A percentile compares a stretch with the other conserved stretches of the same genome.
phyloP scores from a whole-genome alignment of 2,329 filamentous ascomycete genomes.

The Bipolaris oryzae region DNA sequence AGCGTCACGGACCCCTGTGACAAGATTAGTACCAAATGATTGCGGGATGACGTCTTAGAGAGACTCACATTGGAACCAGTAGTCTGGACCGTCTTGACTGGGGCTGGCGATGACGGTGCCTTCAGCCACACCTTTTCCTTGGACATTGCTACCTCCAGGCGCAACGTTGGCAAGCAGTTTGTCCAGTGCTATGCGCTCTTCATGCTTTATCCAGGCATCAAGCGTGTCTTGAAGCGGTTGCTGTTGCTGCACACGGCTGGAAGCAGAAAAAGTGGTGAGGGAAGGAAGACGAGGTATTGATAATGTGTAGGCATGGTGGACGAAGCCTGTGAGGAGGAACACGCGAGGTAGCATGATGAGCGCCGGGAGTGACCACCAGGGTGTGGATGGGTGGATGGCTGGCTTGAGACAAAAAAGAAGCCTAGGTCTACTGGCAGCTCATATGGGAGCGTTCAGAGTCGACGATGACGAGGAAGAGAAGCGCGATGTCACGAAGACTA shows the following conservation, averaged over 20 bases:
- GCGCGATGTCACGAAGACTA: constrained; percentile 1
- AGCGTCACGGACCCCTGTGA: constrained; percentile 51
- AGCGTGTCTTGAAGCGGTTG: constrained; percentile 38
- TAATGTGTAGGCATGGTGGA: constrained; percentile 32
- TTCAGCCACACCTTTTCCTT: constrained; percentile 40
- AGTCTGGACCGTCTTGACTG: constrained; percentile 49
- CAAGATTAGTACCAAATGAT: neutral
- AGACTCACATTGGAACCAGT: constrained; percentile 53
- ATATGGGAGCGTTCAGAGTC: neutral
- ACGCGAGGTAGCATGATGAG: constrained; percentile 15
- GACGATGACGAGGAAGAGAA: neutral
- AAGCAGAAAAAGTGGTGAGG: constrained; percentile 23
- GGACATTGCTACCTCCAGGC: constrained; percentile 49
- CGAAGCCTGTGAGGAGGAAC: constrained; percentile 12
- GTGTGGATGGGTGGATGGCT: neutral
- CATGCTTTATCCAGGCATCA: constrained; percentile 46
- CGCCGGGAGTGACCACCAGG: neutral
- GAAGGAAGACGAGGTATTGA: constrained; percentile 36
- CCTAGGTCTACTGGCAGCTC: constrained; percentile 4
- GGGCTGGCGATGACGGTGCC: constrained; percentile 54
- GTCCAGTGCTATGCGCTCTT: constrained; percentile 46
- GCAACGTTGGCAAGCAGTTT: constrained; percentile 52
- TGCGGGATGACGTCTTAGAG: neutral
- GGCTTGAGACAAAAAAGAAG: neutral
- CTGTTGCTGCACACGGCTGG: constrained; percentile 28